These are phyloP conservation scores for Pyracantha coccinea DNA, from an alignment of 331 rosid species.

Conservation along the genomic window DNA sequence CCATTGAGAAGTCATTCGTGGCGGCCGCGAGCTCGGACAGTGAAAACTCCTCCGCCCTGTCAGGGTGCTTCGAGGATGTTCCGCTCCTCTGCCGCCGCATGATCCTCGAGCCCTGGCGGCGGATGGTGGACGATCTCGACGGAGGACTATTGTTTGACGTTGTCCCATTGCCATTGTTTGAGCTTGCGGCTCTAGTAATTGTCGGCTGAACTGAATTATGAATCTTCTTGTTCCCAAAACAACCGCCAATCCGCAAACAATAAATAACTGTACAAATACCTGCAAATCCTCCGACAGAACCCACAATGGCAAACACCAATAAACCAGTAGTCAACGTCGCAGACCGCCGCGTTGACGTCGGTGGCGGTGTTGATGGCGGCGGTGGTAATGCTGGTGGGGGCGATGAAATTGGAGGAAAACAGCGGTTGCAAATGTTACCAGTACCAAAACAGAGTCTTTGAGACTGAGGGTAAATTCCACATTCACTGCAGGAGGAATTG, in stretches of 20 bases:
- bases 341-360: conserved; percentile 15
- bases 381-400: neutral
- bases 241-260: conserved; percentile 74
- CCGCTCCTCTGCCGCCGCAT: conserved; percentile 95
- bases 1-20: conserved; percentile 51
- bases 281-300: conserved; percentile 61
- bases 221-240: conserved; percentile 79
- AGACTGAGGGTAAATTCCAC: conserved; percentile 49
- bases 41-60: conserved; percentile 74
- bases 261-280: conserved; percentile 64
- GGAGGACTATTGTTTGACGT: conserved; percentile 55
- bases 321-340: conserved; percentile 46
- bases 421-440: conserved; percentile 56
- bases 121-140: conserved; percentile 61
- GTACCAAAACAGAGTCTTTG: conserved; percentile 39
- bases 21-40: conserved; percentile 72
- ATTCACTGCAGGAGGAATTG: conserved; percentile 42
- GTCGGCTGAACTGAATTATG: conserved; percentile 93
- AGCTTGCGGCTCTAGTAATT: conserved; percentile 70
- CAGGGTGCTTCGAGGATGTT: conserved; percentile 73
- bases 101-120: conserved; percentile 70
- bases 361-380: neutral
- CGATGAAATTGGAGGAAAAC: conserved; percentile 7
- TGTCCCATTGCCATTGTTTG: conserved; percentile 34
- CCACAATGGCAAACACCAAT: conserved; percentile 76